Percentiles rank a stretch among this genome's conserved stretches.
phyloP scores from a whole-genome alignment of 345 rosid genomes.

The Populus ilicifolia region DNA sequence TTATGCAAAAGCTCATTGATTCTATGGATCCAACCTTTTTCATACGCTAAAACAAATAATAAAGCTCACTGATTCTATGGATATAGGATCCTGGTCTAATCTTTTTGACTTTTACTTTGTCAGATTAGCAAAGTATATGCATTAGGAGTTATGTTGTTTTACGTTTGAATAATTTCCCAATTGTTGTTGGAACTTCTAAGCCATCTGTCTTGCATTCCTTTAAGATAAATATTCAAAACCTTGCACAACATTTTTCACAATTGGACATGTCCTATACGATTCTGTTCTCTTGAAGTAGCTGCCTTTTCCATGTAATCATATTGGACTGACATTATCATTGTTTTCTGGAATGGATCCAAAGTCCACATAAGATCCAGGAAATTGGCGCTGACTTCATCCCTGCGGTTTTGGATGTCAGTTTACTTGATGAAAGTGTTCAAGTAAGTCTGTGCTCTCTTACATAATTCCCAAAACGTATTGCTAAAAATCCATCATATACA shows the following conservation, averaged over 20 bases:
- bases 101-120: not conserved
- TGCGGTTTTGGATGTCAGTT: slow-evolving; percentile 64
- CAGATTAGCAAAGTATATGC: not conserved
- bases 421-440: slow-evolving; percentile 79
- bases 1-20: not conserved
- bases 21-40: not conserved
- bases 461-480: not conserved
- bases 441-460: slow-evolving; percentile 33
- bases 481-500: not conserved
- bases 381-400: slow-evolving; percentile 94
- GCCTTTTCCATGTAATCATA: not conserved
- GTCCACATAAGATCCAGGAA: slow-evolving; percentile 97
- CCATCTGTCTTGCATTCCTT: not conserved
- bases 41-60: not conserved
- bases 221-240: not conserved
- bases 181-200: not conserved
- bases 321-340: not conserved
- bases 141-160: not conserved
- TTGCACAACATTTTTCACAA: not conserved
- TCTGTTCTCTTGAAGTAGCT: not conserved
- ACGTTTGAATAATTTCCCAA: not conserved
- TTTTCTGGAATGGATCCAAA: slow-evolving; percentile 22
- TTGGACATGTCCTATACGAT: not conserved
- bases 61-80: not conserved
- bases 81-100: not conserved